phyloP scores from a whole-genome alignment of 495 filamentous ascomycete genomes.

The Penicillium roqueforti region DNA sequence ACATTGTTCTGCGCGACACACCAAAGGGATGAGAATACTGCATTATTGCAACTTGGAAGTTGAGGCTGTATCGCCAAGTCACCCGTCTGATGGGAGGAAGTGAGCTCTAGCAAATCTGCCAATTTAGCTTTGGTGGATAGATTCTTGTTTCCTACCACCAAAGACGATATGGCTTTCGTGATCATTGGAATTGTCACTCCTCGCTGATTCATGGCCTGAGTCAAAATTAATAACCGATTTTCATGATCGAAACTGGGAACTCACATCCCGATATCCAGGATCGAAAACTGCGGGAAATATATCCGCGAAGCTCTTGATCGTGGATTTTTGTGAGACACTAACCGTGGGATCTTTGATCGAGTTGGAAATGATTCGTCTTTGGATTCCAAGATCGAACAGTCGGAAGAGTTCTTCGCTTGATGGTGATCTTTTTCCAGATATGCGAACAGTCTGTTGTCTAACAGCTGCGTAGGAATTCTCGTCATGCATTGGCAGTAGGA shows the following conservation, averaged over 20 bases:
- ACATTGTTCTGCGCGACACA: slow-evolving; percentile 24
- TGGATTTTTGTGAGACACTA: slow-evolving; percentile 3
- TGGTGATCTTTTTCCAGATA: background rate
- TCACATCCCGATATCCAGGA: slow-evolving; percentile 34
- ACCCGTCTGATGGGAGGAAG: too few species aligned
- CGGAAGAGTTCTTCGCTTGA: slow-evolving; percentile 1
- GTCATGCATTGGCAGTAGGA: background rate
- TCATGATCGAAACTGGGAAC: background rate
- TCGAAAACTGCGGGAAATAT: slow-evolving; percentile 38
- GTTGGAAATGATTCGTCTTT: slow-evolving; percentile 19
- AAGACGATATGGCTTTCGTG: slow-evolving; percentile 30
- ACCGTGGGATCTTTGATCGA: slow-evolving; percentile 3
- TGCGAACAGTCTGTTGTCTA: background rate
- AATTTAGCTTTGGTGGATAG: slow-evolving; percentile 12
- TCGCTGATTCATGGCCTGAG: slow-evolving; percentile 40
- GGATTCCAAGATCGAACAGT: slow-evolving; percentile 29
- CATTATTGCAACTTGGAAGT: background rate
- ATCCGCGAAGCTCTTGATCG: slow-evolving; percentile 19
- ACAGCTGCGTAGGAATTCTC: background rate
- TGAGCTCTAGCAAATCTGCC: background rate
- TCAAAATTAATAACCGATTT: slow-evolving; percentile 4
- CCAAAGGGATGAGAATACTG: slow-evolving; percentile 28
- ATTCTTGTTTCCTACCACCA: slow-evolving; percentile 23
- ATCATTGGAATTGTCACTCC: slow-evolving; percentile 33
- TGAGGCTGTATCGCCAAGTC: background rate